These are phyloP conservation scores for Dryas alaskensis DNA, from an alignment of 306 rosid species.

Conservation along the genomic window DNA sequence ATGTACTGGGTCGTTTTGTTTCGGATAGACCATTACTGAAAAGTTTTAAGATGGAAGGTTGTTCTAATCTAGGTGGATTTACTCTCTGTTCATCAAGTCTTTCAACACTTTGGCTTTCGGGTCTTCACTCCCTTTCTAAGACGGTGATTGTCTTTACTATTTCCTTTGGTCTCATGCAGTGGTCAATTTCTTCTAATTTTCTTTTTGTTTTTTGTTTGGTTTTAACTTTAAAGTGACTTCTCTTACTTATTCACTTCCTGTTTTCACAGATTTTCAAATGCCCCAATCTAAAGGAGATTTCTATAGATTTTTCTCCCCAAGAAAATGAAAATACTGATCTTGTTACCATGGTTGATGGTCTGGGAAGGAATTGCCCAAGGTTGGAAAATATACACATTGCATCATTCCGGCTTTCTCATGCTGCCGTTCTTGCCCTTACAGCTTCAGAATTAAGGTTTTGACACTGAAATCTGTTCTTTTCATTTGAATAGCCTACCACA, in stretches of 20 bases:
- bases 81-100: slow-evolving; percentile 75
- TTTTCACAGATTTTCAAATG: slow-evolving; percentile 67
- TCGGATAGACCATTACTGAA: slow-evolving; percentile 75
- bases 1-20: slow-evolving; percentile 82
- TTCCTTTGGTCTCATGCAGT: neutral
- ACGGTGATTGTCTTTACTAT: slow-evolving; percentile 52
- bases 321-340: slow-evolving; percentile 76
- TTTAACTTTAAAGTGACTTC: neutral
- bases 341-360: slow-evolving; percentile 49
- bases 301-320: slow-evolving; percentile 70
- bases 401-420: slow-evolving; percentile 75
- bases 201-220: neutral
- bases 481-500: neutral
- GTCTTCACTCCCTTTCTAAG: slow-evolving; percentile 73
- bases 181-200: neutral
- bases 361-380: slow-evolving; percentile 80
- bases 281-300: slow-evolving; percentile 83
- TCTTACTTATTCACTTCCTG: slow-evolving; percentile 18
- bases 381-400: slow-evolving; percentile 87
- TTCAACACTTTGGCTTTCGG: slow-evolving; percentile 87
- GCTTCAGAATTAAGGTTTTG: slow-evolving; percentile 81
- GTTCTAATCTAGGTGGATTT: slow-evolving; percentile 74
- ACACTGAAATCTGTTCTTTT: neutral
- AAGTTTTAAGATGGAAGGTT: slow-evolving; percentile 88
- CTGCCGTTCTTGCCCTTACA: slow-evolving; percentile 86